Evolutionary conservation across 768 basidiomycete genomes (phyloP), one percentile per base, ranked within the genome.

Genomic region (Agrocybe praecox): DNA sequence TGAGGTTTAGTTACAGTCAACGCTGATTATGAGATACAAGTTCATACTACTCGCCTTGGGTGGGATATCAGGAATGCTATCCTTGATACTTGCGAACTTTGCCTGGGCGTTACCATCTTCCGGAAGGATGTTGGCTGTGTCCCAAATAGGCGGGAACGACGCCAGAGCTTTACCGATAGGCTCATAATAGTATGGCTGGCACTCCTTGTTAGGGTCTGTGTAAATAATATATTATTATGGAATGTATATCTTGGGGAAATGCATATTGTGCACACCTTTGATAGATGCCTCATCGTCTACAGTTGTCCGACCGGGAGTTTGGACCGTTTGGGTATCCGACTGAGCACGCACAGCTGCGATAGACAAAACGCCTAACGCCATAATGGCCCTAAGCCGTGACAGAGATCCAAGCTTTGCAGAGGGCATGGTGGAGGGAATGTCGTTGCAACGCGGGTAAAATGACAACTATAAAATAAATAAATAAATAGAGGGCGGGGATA

Each of bases 101-200:
- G 67, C 65, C 44, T 67, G 69, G 0, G 79, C 84, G n/a, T 71
- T 74, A 19, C 66, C 64, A 57, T 84, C 83, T 18, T 57, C 71
- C 2, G 72, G 26, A 3, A 84, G 24, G 59, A 85, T 80, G 2
- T 61, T 64, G 2, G 82, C 81, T 0, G 69, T 61, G n/a, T 71
- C 60, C 80, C 81, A 82, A 21, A 77, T 64, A 6, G 72, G 7
- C 2, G 84, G 83, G 63, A 82, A 84, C 1, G 72, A 61, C 0
- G 67, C 29, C 7, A 75, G 17, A 1, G 72, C 68, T 6, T 68
- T 55, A 0, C 66, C 33, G 2, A 78, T 70, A 1, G 74, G 75
- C 3, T 72, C 56, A 52, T 82, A 77, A 52, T 62, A 63, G 65
- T 85, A 84, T 0, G 72, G 61, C 2, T 72, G 60, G 58, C 83